Conservation (phyloP, 2,329 filamentous ascomycete species). For the Penicillium sp. region DNA sequence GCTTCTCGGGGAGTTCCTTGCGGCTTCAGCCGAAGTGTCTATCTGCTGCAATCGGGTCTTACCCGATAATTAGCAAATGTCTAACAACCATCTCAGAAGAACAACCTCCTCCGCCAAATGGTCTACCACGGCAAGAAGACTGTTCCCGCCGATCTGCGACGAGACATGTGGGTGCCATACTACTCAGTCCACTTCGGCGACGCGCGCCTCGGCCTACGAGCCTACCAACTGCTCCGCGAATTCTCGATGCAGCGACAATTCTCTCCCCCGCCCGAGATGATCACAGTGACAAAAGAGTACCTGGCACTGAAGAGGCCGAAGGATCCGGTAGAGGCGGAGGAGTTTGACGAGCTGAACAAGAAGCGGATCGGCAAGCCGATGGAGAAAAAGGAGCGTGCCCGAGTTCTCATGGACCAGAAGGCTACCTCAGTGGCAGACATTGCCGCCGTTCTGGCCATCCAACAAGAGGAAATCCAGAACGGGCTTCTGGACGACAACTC, state of each 20-base stretch:
- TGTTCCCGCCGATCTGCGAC: slow-evolving; percentile 53
- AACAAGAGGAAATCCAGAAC: slow-evolving; percentile 38
- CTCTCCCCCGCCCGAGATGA: slow-evolving; percentile 44
- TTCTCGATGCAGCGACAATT: slow-evolving; percentile 57
- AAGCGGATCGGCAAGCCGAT: slow-evolving; percentile 43
- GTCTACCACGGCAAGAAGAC: slow-evolving; percentile 62
- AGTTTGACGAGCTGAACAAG: slow-evolving; percentile 39
- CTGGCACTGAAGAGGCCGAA: slow-evolving; percentile 38
- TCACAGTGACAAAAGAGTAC: slow-evolving; percentile 44
- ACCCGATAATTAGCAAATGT: neutral
- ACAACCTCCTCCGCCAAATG: slow-evolving; percentile 53
- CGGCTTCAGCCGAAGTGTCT: neutral
- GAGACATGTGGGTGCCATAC: slow-evolving; percentile 60
- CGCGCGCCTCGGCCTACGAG: slow-evolving; percentile 48
- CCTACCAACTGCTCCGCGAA: slow-evolving; percentile 57
- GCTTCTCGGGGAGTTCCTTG: neutral
- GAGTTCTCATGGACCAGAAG: slow-evolving; percentile 59
- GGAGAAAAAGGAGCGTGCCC: slow-evolving; percentile 49
- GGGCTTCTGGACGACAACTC: slow-evolving; percentile 26
- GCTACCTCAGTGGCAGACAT: slow-evolving; percentile 60
- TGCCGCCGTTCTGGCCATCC: slow-evolving; percentile 52
- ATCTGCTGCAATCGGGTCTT: neutral
- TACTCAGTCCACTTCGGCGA: slow-evolving; percentile 55
- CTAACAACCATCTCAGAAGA: slow-evolving; percentile 39
- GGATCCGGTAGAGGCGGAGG: slow-evolving; percentile 37